These are phyloP conservation scores for Rosa multiflora DNA, from an alignment of 306 rosid genomes.

Conservation along the genomic window DNA sequence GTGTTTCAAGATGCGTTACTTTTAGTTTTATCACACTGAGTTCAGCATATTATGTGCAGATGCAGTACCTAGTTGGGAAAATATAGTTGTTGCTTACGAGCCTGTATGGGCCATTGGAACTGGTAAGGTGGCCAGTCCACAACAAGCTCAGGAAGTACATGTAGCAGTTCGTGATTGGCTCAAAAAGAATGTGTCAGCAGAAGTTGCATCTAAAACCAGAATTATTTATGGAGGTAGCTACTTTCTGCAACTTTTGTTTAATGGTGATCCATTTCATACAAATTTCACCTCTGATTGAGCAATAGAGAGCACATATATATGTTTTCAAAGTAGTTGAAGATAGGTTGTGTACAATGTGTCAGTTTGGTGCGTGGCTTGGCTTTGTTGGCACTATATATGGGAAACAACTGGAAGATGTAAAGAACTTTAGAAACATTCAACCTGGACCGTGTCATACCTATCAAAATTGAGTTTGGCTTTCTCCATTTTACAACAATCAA, in stretches of 20 bases:
- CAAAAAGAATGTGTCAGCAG: slow-evolving; percentile 70
- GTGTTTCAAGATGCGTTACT: neutral
- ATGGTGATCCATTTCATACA: slow-evolving; percentile 9
- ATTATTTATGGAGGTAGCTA: slow-evolving; percentile 92
- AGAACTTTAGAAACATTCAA: neutral
- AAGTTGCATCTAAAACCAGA: slow-evolving; percentile 89
- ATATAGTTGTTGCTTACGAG: slow-evolving; percentile 91
- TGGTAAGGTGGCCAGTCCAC: slow-evolving; percentile 93
- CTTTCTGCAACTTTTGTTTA: slow-evolving; percentile 20
- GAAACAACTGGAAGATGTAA: neutral
- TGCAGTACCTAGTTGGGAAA: slow-evolving; percentile 91
- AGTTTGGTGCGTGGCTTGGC: neutral
- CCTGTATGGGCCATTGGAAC: slow-evolving; percentile 99
- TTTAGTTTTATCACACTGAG: slow-evolving; percentile 14
- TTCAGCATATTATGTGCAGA: slow-evolving; percentile 47
- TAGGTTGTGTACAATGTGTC: neutral
- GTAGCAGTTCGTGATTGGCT: slow-evolving; percentile 94
- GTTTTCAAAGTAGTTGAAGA: neutral
- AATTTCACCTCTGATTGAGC: neutral
- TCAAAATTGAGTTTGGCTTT: neutral
- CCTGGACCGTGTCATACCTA: neutral
- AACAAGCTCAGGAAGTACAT: slow-evolving; percentile 99
- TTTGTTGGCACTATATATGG: neutral
- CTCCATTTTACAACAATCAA: neutral
- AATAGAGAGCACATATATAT: neutral